Evolutionary conservation across 2,329 filamentous ascomycete genomes (phyloP).

Genomic region (Penicillium sp.): DNA sequence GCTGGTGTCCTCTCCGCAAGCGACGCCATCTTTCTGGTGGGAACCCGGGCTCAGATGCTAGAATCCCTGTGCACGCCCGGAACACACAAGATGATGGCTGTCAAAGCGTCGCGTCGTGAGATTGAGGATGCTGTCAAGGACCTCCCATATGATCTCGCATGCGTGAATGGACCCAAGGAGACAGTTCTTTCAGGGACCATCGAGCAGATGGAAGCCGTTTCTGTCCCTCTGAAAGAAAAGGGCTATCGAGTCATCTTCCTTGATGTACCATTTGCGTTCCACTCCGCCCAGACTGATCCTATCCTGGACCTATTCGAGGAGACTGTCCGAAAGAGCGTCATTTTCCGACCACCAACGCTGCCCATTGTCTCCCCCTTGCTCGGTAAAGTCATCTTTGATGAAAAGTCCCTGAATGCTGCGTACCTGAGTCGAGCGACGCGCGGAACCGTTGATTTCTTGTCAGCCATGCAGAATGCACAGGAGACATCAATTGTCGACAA

Average conservation of each 20-base stretch:
- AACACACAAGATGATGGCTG: constrained; percentile 61
- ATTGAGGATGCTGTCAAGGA: constrained; percentile 33
- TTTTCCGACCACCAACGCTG: not conserved
- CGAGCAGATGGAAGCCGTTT: not conserved
- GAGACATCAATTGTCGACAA: not conserved
- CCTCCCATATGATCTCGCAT: constrained; percentile 54
- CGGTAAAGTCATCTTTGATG: not conserved
- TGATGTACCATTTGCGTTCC: constrained; percentile 2
- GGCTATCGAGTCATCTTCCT: not conserved
- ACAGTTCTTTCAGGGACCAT: constrained; percentile 53
- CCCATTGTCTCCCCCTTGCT: not conserved
- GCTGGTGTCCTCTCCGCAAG: constrained; percentile 31
- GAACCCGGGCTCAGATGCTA: constrained; percentile 56
- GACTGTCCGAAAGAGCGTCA: constrained; percentile 26
- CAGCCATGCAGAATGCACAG: not conserved
- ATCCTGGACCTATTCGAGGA: constrained; percentile 26
- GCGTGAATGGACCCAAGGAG: constrained; percentile 69
- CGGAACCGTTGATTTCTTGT: not conserved
- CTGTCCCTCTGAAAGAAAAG: constrained; percentile 54
- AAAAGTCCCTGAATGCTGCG: not conserved
- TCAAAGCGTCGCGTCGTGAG: constrained; percentile 31
- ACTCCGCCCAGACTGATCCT: constrained; percentile 2
- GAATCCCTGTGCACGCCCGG: constrained; percentile 55
- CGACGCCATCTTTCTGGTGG: constrained; percentile 59
- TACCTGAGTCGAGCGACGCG: not conserved